phyloP scores from a whole-genome alignment of 495 filamentous ascomycete species.

The Hypoxylon fragiforme region DNA sequence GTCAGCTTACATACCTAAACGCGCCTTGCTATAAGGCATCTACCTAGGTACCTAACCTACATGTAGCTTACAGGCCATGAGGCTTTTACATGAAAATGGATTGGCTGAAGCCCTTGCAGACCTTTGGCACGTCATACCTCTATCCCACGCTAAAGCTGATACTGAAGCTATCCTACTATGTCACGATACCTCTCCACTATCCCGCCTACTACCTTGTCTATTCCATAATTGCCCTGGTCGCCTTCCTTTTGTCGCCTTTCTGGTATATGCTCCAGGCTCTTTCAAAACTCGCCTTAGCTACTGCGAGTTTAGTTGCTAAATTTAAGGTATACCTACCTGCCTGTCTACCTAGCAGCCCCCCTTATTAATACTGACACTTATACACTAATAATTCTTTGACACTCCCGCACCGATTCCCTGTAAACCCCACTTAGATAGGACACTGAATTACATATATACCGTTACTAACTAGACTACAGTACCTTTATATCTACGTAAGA shows the following conservation, averaged over 20 bases:
- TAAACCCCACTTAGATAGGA: constrained; percentile 30
- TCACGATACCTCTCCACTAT: constrained; percentile 42
- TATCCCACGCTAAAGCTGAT: constrained; percentile 30
- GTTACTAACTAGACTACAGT: constrained; percentile 44
- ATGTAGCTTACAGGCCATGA: constrained; percentile 15
- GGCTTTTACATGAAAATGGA: constrained; percentile 26
- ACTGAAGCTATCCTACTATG: constrained; percentile 33
- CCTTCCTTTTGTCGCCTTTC: constrained; percentile 41
- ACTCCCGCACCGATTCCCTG: background rate
- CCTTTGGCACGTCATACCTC: constrained; percentile 38
- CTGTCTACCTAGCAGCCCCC: background rate
- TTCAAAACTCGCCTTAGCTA: constrained; percentile 13
- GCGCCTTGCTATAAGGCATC: too few relatives aligned
- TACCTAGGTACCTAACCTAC: too few relatives aligned
- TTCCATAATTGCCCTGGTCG: constrained; percentile 39
- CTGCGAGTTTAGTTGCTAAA: constrained; percentile 52
- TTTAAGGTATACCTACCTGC: constrained; percentile 62
- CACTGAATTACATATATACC: constrained; percentile 34
- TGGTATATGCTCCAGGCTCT: constrained; percentile 41
- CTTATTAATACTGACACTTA: too few relatives aligned
- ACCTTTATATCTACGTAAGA: constrained; percentile 61
- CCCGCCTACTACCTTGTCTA: constrained; percentile 42
- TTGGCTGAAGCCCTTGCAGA: constrained; percentile 27
- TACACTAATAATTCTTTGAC: background rate
- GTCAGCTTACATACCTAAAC: background rate